These are phyloP conservation scores for Coelastrella sp. DNA, from an alignment of 139 green algal species.

Conservation along the genomic window DNA sequence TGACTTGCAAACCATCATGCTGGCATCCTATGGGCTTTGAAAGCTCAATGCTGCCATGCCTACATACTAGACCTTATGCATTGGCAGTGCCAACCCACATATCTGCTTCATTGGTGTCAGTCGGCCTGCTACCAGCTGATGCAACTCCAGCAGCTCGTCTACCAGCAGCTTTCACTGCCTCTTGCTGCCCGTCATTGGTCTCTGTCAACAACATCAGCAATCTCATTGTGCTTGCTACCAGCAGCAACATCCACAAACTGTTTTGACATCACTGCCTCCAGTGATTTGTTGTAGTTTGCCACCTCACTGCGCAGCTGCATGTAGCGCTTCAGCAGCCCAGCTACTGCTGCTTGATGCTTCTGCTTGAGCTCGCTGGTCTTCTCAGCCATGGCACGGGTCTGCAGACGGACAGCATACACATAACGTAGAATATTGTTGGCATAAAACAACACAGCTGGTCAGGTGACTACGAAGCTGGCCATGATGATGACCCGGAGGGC, in stretches of 20 bases:
- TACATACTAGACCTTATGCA: too few relatives aligned
- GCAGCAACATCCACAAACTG: not conserved
- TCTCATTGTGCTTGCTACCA: not conserved
- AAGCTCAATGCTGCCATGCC: too few relatives aligned
- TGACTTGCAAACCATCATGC: too few relatives aligned
- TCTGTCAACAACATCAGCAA: not conserved
- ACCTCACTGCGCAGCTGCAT: slow-evolving; percentile 39
- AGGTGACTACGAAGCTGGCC: too few relatives aligned
- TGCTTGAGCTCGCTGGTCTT: slow-evolving; percentile 24
- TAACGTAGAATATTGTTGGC: not conserved
- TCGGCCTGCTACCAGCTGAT: not conserved
- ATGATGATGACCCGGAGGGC: too few relatives aligned
- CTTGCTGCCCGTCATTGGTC: not conserved
- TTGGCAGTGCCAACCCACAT: too few relatives aligned
- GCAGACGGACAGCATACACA: not conserved
- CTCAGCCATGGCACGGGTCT: slow-evolving; percentile 42
- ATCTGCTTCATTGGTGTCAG: too few relatives aligned
- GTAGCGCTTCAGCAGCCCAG: slow-evolving; percentile 43
- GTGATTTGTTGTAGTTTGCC: slow-evolving; percentile 37
- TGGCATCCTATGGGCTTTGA: too few relatives aligned
- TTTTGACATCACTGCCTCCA: slow-evolving; percentile 30
- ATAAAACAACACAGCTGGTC: not conserved
- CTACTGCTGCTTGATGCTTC: slow-evolving; percentile 35
- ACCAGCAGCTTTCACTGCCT: not conserved
- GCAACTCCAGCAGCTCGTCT: not conserved